A percentile compares a stretch with the other conserved stretches of the same genome.
Evolutionary conservation across 2,329 filamentous ascomycete genomes (phyloP).

Genomic region (Ceratocystis harringtonii): DNA sequence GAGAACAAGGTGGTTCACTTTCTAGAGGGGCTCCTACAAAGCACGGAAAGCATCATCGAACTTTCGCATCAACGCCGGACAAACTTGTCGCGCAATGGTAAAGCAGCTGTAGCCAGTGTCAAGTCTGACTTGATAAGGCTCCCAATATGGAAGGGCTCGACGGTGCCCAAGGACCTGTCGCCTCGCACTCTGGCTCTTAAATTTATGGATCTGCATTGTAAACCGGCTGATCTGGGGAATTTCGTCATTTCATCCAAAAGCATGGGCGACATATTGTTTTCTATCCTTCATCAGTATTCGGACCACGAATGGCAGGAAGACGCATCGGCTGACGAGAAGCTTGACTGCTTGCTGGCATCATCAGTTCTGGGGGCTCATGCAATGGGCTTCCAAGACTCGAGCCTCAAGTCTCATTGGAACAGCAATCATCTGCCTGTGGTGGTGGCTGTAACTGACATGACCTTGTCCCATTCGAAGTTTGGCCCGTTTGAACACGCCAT

Average conservation of each 20-base stretch:
- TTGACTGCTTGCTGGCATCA: conserved; percentile 22
- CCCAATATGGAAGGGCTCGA: conserved; percentile 42
- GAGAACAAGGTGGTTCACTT: conserved; percentile 39
- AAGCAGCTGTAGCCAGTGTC: conserved; percentile 39
- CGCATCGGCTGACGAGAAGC: conserved; percentile 14
- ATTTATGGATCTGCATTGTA: conserved; percentile 17
- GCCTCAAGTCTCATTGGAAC: conserved; percentile 31
- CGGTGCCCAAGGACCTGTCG: conserved; percentile 37
- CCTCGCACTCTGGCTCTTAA: conserved; percentile 46
- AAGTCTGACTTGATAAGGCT: conserved; percentile 38
- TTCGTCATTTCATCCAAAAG: conserved; percentile 14
- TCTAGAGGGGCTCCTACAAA: conserved; percentile 39
- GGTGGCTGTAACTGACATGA: conserved; percentile 32
- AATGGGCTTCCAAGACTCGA: conserved; percentile 32
- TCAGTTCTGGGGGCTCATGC: conserved; percentile 42
- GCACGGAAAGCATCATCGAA: conserved; percentile 39
- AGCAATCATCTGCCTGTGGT: conserved; percentile 37
- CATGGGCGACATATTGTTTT: conserved; percentile 19
- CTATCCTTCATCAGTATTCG: conserved; percentile 15
- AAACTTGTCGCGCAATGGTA: conserved; percentile 54
- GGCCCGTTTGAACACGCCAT: conserved; percentile 33
- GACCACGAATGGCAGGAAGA: conserved; percentile 15
- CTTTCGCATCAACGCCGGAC: conserved; percentile 49
- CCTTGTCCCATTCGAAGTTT: conserved; percentile 26
- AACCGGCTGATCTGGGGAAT: conserved; percentile 14